Base-by-base conservation (phyloP, 169 alveolate species). In the Sarcocystis neurona region DNA sequence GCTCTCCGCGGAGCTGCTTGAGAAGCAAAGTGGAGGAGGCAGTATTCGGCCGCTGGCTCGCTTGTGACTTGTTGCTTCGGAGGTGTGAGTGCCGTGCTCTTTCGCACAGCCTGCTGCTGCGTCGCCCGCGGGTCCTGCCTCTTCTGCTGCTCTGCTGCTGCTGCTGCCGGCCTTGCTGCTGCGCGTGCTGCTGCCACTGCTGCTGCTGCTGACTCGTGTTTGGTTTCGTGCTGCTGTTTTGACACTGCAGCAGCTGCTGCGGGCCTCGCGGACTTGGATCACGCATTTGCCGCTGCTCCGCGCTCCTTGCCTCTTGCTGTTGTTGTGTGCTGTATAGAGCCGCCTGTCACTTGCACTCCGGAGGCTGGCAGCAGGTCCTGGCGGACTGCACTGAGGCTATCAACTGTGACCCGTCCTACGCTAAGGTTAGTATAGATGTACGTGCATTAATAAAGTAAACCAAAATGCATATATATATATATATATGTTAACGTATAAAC, bases 321-420 rank as follows among this genome's bases (percentile, higher is more conserved):
- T 37, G 85, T 34, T 79, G 53, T 53, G 20, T 34, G 41, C 93
- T 95, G 44, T 94, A 93, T 92, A 87, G 98, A 74, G 98, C 98
- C 43, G 97, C 97, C 39, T 96, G 97, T 84, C 95, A 96, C 44
- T 77, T 94, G 56, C 92, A 93, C 48, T 85, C 92, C 85, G 92
- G 89, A 27, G 92, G 94, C 39, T 93, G 93, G 89, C 96, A 96
- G 46, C 68, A 89, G 53, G 97, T 96, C 37, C 79, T 95, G 18
- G 94, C 91, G 41, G 98, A 95, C 75, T 80, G 95, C 72, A 85
- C 93, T n/a, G 96, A 95, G 53, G 96, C 97, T 44, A 86, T 95
- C 27, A 72, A 84, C 74, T 82, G 68, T 39, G 92, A 95, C 92
- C 93, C 93, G 1, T 56, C 92, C 30, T 95, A 95, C 80, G 88